Evolutionary conservation across 73 alveolate genomes (phyloP).

Genomic region (Durusdinium trenchii): DNA sequence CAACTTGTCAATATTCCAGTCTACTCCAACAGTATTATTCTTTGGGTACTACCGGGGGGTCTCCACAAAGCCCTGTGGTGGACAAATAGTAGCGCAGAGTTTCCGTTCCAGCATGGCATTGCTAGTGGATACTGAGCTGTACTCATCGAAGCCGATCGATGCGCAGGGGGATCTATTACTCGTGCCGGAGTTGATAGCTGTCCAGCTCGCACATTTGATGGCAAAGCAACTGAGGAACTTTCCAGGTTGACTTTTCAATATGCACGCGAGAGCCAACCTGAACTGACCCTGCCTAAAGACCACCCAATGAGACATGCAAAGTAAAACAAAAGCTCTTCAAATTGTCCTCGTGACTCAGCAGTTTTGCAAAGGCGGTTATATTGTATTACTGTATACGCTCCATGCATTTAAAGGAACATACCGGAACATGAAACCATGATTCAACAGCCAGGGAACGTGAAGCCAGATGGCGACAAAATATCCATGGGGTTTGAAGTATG

Average conservation of each 20-base stretch:
- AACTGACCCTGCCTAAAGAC: too few relatives aligned
- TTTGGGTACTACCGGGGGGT: too few relatives aligned
- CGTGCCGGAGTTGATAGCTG: conserved; percentile 26
- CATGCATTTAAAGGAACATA: neutral
- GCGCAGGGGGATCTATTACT: neutral
- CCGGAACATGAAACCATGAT: neutral
- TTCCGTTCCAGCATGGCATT: neutral
- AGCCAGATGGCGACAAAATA: neutral
- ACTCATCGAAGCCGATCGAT: neutral
- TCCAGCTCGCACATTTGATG: neutral
- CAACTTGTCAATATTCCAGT: neutral
- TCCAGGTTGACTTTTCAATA: neutral
- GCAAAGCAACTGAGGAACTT: neutral
- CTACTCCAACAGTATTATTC: too few relatives aligned
- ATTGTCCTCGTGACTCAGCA: neutral
- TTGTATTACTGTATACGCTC: neutral
- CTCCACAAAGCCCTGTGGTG: neutral
- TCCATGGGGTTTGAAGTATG: neutral
- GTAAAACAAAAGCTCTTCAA: neutral
- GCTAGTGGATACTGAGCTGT: neutral
- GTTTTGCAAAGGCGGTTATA: neutral
- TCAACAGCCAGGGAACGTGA: neutral
- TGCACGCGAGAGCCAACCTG: conserved; percentile 15
- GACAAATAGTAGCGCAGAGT: neutral
- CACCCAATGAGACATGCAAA: neutral